Evolutionary conservation across 805 yeast species (phyloP).

Genomic region (Jamesozyma piceae): DNA sequence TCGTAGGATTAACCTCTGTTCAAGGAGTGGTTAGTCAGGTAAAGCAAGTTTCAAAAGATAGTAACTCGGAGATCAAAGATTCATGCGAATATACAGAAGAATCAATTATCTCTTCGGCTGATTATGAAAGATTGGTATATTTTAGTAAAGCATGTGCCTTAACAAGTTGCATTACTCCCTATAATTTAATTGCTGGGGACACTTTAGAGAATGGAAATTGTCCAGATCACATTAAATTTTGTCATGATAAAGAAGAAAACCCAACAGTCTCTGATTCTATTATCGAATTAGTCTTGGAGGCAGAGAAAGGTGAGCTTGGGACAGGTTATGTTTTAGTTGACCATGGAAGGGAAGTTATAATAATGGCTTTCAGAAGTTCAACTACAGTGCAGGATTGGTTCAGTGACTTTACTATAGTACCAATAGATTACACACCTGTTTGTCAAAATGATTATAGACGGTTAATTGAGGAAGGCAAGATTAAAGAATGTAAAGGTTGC

Average conservation of each 20-base stretch:
- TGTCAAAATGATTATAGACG: conserved; percentile 20
- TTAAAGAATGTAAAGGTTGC: conserved; percentile 40
- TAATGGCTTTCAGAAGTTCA: conserved; percentile 56
- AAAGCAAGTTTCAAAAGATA: background rate
- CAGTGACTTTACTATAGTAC: conserved; percentile 44
- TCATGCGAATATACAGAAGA: background rate
- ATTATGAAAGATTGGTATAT: conserved; percentile 27
- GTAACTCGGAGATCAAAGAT: background rate
- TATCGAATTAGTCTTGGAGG: conserved; percentile 34
- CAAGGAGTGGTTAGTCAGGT: background rate
- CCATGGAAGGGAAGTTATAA: conserved; percentile 34
- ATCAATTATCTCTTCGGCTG: conserved; percentile 5
- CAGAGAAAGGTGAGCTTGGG: conserved; percentile 40
- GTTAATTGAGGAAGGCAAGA: conserved; percentile 16
- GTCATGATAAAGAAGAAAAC: conserved; percentile 20
- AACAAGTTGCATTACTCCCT: conserved; percentile 29
- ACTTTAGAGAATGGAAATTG: conserved; percentile 28
- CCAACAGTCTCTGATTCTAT: conserved; percentile 26
- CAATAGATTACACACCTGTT: conserved; percentile 41
- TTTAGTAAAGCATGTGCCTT: conserved; percentile 29
- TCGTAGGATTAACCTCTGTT: background rate
- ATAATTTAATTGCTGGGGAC: conserved; percentile 16
- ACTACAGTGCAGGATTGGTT: conserved; percentile 52
- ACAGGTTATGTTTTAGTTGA: conserved; percentile 49
- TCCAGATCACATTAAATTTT: conserved; percentile 24